phyloP scores from a whole-genome alignment of 345 rosid species.

The Hirschfeldia incana region DNA sequence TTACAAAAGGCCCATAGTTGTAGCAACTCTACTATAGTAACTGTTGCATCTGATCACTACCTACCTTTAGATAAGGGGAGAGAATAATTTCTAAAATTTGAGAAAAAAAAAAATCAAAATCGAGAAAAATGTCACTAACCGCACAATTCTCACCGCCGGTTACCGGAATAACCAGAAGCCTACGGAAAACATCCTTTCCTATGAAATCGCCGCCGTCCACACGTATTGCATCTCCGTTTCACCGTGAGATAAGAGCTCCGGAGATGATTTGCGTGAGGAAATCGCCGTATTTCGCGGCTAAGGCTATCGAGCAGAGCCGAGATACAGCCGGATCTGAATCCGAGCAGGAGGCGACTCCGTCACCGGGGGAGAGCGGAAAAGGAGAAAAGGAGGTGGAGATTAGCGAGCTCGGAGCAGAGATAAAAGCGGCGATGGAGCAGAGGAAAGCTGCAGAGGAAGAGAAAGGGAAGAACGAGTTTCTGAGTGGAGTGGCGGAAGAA shows the following conservation, averaged over 20 bases:
- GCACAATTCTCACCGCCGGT: conserved; percentile 38
- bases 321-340: conserved; percentile 48
- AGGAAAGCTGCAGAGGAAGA: conserved; percentile 48
- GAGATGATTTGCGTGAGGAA: not conserved
- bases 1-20: not conserved
- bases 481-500: conserved; percentile 85
- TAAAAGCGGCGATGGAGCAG: conserved; percentile 71
- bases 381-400: conserved; percentile 39
- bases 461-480: conserved; percentile 45
- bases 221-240: not conserved
- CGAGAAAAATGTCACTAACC: conserved; percentile 41
- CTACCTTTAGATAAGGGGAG: not conserved
- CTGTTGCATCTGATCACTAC: conserved; percentile 7
- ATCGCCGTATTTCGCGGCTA: conserved; percentile 18
- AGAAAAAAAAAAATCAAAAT: not conserved
- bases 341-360: conserved; percentile 30
- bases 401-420: conserved; percentile 66
- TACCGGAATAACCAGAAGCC: conserved; percentile 13
- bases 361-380: conserved; percentile 25
- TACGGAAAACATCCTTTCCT: not conserved
- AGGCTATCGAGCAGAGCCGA: conserved; percentile 60
- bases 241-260: not conserved
- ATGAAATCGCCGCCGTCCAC: not conserved
- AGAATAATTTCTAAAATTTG: not conserved
- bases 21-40: not conserved